Percentiles rank a stretch among this genome's conserved stretches.
phyloP scores from a whole-genome alignment of 2,329 filamentous ascomycete genomes.

The Sphaerulina vaccinii region DNA sequence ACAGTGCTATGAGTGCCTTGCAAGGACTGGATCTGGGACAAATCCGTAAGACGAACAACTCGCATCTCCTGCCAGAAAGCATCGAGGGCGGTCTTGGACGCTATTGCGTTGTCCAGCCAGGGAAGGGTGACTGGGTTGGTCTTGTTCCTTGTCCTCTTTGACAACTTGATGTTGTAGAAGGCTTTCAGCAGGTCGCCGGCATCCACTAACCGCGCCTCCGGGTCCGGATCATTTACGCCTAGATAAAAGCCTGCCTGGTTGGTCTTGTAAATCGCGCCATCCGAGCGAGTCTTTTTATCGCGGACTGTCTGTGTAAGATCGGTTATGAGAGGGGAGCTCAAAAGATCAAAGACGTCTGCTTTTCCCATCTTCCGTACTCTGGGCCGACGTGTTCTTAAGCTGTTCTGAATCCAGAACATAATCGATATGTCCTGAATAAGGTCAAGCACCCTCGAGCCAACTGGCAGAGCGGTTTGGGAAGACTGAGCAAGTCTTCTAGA shows the following conservation, averaged over 20 bases:
- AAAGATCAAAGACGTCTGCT: background rate
- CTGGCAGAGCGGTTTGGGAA: background rate
- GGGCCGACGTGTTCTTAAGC: background rate
- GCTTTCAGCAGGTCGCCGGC: background rate
- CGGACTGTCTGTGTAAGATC: background rate
- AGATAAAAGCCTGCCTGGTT: too few species aligned
- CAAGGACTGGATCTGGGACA: background rate
- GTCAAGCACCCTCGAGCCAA: background rate
- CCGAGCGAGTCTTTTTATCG: background rate
- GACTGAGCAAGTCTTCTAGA: background rate
- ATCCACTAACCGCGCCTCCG: background rate
- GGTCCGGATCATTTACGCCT: background rate
- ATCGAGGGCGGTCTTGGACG: background rate
- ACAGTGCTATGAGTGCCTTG: background rate
- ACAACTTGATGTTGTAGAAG: conserved; percentile 1
- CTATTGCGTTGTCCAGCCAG: conserved; percentile 3
- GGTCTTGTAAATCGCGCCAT: background rate
- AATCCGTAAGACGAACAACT: too few species aligned
- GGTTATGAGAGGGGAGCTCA: background rate
- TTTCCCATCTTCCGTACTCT: background rate
- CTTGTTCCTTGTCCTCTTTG: background rate
- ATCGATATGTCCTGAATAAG: background rate
- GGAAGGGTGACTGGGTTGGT: too few species aligned
- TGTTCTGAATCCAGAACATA: background rate
- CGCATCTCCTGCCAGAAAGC: conserved; percentile 6